These are phyloP conservation scores for Cantharellus cinnabarinus DNA, from an alignment of 768 basidiomycete species.

Conservation along the genomic window DNA sequence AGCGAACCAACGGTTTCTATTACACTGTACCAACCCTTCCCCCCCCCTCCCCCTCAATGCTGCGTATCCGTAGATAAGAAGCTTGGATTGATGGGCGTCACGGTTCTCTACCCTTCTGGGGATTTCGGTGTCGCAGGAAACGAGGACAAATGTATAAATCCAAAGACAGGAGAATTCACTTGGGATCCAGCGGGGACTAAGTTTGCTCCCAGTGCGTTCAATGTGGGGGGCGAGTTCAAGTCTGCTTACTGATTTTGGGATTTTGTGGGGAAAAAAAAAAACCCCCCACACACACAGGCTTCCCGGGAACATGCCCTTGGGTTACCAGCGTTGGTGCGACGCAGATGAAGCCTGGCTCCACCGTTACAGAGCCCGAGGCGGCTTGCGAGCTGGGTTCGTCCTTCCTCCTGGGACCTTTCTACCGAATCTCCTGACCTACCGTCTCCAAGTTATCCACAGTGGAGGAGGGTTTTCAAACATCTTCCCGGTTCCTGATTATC, in stretches of 20 bases:
- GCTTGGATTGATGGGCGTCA: conserved; percentile 29
- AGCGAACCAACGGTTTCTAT: no score
- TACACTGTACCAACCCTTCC: no score
- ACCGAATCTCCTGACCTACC: not conserved
- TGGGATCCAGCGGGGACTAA: not conserved
- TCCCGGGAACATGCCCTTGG: conserved; percentile 27
- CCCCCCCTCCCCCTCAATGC: not conserved
- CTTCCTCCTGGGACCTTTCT: not conserved
- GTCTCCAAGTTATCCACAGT: conserved; percentile 16
- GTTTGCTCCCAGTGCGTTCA: not conserved
- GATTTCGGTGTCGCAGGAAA: conserved; percentile 26
- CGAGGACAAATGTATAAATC: conserved; percentile 16
- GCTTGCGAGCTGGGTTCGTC: conserved; percentile 15
- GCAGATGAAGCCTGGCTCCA: conserved; percentile 18
- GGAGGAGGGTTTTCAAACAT: conserved; percentile 25
- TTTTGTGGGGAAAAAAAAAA: not conserved
- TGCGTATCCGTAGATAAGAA: conserved; percentile 13
- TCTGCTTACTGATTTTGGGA: not conserved
- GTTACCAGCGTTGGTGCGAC: conserved; percentile 22
- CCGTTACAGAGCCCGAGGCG: conserved; percentile 19
- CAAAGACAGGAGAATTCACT: conserved; percentile 3
- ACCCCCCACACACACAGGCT: conserved; percentile 11
- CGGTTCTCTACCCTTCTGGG: conserved; percentile 26
- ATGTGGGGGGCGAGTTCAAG: not conserved
- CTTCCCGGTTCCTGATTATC: conserved; percentile 24